These are phyloP conservation scores for Candida lessepsii DNA, from an alignment of 805 yeast species.

Conservation along the genomic window DNA sequence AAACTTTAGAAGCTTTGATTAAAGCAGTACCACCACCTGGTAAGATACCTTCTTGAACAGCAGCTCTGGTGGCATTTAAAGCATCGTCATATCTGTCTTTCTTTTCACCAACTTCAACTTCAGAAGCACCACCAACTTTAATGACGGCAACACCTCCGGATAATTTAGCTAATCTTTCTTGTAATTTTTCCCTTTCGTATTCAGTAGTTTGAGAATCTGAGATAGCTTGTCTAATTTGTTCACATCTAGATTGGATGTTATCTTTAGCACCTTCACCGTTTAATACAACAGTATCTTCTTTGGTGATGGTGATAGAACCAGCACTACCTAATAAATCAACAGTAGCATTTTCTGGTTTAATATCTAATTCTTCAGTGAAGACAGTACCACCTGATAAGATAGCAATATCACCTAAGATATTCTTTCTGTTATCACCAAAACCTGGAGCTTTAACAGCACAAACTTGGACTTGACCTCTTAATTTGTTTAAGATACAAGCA, in stretches of 20 bases:
- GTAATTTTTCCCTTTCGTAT: conserved; percentile 95
- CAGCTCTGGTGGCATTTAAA: conserved; percentile 97
- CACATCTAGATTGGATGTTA: conserved; percentile 79
- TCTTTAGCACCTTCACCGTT: conserved; percentile 91
- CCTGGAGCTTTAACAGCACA: conserved; percentile 99
- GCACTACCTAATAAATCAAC: conserved; percentile 86
- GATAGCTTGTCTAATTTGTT: conserved; percentile 83
- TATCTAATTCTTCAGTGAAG: conserved; percentile 88
- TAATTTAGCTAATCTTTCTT: conserved; percentile 94
- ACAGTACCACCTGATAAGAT: conserved; percentile 91
- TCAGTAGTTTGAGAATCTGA: conserved; percentile 75
- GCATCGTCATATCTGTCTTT: conserved; percentile 99
- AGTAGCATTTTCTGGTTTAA: conserved; percentile 94
- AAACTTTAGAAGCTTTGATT: conserved; percentile 80
- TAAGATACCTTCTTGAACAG: conserved; percentile 96
- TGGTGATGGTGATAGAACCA: conserved; percentile 88
- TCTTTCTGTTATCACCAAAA: conserved; percentile 97
- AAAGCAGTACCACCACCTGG: conserved; percentile 99
- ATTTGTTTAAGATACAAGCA: conserved; percentile 94
- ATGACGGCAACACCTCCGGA: conserved; percentile 98
- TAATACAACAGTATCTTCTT: conserved; percentile 91
- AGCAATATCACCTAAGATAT: conserved; percentile 93
- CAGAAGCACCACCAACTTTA: conserved; percentile 96
- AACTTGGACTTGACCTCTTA: conserved; percentile 97
- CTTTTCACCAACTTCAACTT: conserved; percentile 98